A percentile compares a stretch with the other conserved stretches of the same genome.
Conservation (phyloP, 345 rosid genomes). For the Cardamine occulta region DNA sequence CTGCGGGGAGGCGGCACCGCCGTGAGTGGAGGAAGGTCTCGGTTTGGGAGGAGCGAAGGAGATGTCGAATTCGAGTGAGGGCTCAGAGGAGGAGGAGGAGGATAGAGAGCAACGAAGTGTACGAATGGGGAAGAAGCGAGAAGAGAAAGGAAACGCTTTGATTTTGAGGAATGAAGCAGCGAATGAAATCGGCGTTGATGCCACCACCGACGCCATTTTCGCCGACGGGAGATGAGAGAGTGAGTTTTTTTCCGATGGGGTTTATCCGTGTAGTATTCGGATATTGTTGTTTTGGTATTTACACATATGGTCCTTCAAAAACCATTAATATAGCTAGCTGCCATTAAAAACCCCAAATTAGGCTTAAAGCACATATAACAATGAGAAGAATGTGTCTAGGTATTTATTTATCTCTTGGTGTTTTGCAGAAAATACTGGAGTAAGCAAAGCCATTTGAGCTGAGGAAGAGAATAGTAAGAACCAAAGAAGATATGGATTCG, state of each 20-base stretch:
- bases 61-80: conserved; percentile 65
- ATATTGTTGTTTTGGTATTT: conserved; percentile 4
- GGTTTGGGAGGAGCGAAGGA: conserved; percentile 79
- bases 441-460: too few relatives aligned
- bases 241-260: conserved; percentile 2
- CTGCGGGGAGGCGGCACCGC: conserved; percentile 27
- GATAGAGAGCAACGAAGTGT: conserved; percentile 46
- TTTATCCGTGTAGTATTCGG: conserved; percentile 18
- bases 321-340: neutral
- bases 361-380: neutral
- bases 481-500: too few relatives aligned
- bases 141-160: conserved; percentile 44
- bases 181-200: conserved; percentile 46
- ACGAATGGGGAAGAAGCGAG: conserved; percentile 49
- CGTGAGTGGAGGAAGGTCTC: conserved; percentile 45
- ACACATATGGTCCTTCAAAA: neutral
- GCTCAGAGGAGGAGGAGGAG: conserved; percentile 47
- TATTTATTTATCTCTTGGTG: too few relatives aligned
- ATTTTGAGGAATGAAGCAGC: conserved; percentile 47
- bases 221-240: conserved; percentile 25
- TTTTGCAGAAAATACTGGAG: too few relatives aligned
- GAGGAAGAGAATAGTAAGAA: too few relatives aligned
- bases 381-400: too few relatives aligned
- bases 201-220: conserved; percentile 50
- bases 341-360: neutral